Base-by-base conservation (phyloP, 371 early-diverging fungal species). In the Enteropsectra breve region DNA sequence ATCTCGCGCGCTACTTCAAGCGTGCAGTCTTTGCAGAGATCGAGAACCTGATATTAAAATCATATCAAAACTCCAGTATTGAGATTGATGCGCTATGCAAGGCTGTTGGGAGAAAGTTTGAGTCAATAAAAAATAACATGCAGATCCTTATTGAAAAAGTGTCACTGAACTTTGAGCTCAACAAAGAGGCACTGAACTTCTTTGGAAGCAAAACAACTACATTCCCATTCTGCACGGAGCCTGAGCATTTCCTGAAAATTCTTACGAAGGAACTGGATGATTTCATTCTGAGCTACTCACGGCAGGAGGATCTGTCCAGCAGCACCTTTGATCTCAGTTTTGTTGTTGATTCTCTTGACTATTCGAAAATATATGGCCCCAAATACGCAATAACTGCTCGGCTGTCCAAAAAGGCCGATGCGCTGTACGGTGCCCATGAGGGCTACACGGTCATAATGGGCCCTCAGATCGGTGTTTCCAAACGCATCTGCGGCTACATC, bases 241-340 rank as follows among this genome's bases (percentile, higher is more conserved):
- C 36, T 18, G 37, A 56, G 4, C 5, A 13, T 15, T 11, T 29
- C 5, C 15, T 63, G 36, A 34, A 53, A 8, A 56, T 48, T 11
- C 5, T 63, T 6, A 63, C 24, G 49, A 50, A 56, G 11, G 63
- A 48, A 34, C 63, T 63, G 8, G 37, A 21, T 6, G 45, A 21
- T 5, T 63, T 63, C 32, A 48, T 63, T 5, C n/a, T 48, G 18
- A 63, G 29, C 23, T 63, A 63, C 38, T 59, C 59, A 29, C 5
- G 37, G 15, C 5, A 40, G 18, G n/a, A 34, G 3, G 37, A 53
- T 6, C 43, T 43, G 52, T 6, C 23, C 23, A 34, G 38, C 36
- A 32, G 26, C 38, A 29, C 34, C 24, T 63, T 63, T 43, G 55
- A 53, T 4, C 3, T 63, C 6, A 38, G 49, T 4, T 46, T 6